These are phyloP conservation scores for Ramaria rubella DNA, from an alignment of 768 basidiomycete species.

Conservation along the genomic window DNA sequence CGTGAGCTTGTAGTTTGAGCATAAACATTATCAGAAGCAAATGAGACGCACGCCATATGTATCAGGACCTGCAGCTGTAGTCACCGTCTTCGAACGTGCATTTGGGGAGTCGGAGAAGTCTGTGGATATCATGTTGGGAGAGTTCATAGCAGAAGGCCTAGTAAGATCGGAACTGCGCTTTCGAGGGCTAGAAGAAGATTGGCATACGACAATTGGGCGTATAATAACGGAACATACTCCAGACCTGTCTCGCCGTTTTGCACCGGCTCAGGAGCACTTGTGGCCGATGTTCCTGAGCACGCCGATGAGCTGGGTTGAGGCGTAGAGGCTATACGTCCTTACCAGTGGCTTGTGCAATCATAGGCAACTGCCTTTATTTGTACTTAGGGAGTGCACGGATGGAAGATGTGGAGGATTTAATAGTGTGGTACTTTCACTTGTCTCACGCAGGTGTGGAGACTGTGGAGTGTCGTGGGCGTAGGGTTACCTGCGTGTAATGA, in stretches of 20 bases:
- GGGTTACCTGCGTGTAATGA: background rate
- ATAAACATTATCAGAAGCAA: background rate
- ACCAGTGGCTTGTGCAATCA: background rate
- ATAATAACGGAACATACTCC: background rate
- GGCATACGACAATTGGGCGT: background rate
- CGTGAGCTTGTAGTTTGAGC: background rate
- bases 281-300: background rate
- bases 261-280: background rate
- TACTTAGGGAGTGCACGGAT: background rate
- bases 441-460: too few relatives aligned
- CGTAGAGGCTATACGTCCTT: background rate
- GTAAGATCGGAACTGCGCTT: background rate
- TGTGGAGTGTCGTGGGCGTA: background rate
- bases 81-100: conserved; percentile 77
- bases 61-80: conserved; percentile 64
- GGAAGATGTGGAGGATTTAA: background rate
- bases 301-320: background rate
- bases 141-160: background rate
- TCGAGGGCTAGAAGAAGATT: background rate
- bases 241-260: background rate
- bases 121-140: background rate
- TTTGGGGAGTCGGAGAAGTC: conserved; percentile 29
- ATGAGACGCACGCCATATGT: conserved; percentile 61
- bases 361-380: background rate
- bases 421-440: background rate